Evolutionary conservation across 2,329 filamentous ascomycete species (phyloP).

Genomic region (Anthostomella pinea): DNA sequence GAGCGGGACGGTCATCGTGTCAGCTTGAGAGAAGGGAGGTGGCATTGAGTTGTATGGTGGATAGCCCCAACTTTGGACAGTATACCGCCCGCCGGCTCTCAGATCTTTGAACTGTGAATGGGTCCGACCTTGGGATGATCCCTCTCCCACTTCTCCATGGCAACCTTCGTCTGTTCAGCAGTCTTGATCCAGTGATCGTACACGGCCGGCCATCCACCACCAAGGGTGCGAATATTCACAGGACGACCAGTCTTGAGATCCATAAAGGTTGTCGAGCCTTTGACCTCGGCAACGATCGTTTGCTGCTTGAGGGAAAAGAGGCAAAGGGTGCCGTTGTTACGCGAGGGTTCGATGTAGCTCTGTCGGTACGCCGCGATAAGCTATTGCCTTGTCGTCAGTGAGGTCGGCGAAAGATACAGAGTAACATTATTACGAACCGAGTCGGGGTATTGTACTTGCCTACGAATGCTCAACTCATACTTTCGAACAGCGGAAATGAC

Average conservation of each 20-base stretch:
- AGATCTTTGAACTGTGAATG: background rate
- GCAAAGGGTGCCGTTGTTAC: slow-evolving; percentile 12
- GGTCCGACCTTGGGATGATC: background rate
- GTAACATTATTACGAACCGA: slow-evolving; percentile 1
- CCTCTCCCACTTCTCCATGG: slow-evolving; percentile 12
- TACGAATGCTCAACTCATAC: slow-evolving; percentile 20
- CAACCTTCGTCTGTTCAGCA: slow-evolving; percentile 6
- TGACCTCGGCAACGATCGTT: slow-evolving; percentile 20
- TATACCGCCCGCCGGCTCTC: too few relatives aligned
- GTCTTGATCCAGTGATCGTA: slow-evolving; percentile 11
- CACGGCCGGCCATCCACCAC: slow-evolving; percentile 15
- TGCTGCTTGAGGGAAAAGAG: slow-evolving; percentile 24
- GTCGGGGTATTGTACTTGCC: slow-evolving; percentile 10
- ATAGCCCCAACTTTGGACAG: too few relatives aligned
- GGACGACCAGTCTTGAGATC: slow-evolving; percentile 20
- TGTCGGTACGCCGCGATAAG: slow-evolving; percentile 20
- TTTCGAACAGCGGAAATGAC: slow-evolving; percentile 20
- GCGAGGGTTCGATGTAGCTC: slow-evolving; percentile 17
- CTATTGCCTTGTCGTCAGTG: slow-evolving; percentile 4
- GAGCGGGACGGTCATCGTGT: too few relatives aligned
- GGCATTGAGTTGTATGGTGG: too few relatives aligned
- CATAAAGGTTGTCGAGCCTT: slow-evolving; percentile 19
- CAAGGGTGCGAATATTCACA: slow-evolving; percentile 19
- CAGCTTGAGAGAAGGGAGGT: too few relatives aligned
- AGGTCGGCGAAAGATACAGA: background rate